Evolutionary conservation across 164 flowering plant species (phyloP), one percentile per base, ranked within the genome.

Genomic region (Saururus chinensis): DNA sequence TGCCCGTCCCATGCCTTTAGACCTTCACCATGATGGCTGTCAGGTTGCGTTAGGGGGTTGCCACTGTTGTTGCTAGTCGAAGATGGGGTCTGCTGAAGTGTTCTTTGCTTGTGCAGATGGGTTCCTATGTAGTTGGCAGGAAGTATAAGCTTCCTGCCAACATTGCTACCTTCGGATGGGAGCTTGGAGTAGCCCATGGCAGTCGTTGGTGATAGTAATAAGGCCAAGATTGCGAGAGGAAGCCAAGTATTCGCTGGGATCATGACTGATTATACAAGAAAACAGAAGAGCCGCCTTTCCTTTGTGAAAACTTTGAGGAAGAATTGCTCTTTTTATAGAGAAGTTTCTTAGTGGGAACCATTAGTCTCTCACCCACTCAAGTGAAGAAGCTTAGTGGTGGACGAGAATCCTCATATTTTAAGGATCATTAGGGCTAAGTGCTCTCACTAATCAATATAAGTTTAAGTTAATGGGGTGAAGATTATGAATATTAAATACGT

Each of bases 1-100:
- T 60, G 63, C 63, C 48, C 14, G 53, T 60, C 40, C 53, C 53
- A 45, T 40, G 53, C 22, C 52, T 45, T 53, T 22, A 24, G 63
- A 60, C 45, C 63, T 22, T 12, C 35, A 19, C 40, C 53, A 25
- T 60, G 63, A 60, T 60, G 63, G 63, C 23, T 48, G 7, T 48
- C 63, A 19, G 53, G 53, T 25, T 42, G 63, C 52, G 20, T 4
- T 37, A 60, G 9, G 13, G 53, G 9, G 24, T 37, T 57, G 51
- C 24, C 61, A 40, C 51, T 23, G 52, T 26, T n/a, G 53, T 23
- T 12, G n/a, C 45, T 23, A 17, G 17, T 19, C n/a, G 22, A 12
- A 60, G 25, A 8, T 20, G 40, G 48, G 35, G 37, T 30, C 48
- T 60, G 53, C 26, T 24, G 51, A 60, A 60, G 53, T 23, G 23